Evolutionary conservation across 108 stramenopile species (phyloP).

Genomic region (Skeletonema menzelii): DNA sequence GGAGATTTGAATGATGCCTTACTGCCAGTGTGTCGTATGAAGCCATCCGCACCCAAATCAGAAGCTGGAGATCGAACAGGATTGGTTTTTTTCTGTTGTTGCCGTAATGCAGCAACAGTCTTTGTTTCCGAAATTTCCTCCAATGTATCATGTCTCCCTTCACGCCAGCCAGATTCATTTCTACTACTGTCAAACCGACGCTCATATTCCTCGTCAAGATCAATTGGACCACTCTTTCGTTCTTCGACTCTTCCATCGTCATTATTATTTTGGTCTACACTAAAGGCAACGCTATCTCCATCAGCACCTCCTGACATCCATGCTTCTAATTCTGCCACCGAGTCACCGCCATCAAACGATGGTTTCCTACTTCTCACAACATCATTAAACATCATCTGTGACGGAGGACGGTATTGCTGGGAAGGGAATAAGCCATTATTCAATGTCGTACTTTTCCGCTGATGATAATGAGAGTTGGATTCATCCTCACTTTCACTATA

Average conservation of each 20-base stretch:
- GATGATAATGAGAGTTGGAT: neutral
- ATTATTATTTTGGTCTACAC: neutral
- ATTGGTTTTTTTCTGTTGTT: neutral
- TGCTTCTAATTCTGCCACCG: conserved; percentile 25
- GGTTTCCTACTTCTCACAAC: neutral
- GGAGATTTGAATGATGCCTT: neutral
- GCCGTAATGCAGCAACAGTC: conserved; percentile 18
- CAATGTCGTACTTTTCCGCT: conserved; percentile 8
- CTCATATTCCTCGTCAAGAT: conserved; percentile 12
- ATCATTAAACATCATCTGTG: conserved; percentile 2
- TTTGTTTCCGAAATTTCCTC: conserved; percentile 17
- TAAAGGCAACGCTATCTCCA: conserved; percentile 7
- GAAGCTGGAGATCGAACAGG: neutral
- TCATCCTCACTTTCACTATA: conserved; percentile 59
- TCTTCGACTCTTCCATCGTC: neutral
- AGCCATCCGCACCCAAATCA: neutral
- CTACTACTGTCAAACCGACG: conserved; percentile 1
- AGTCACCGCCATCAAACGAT: conserved; percentile 13
- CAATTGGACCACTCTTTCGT: neutral
- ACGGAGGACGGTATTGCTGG: neutral
- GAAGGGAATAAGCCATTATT: neutral
- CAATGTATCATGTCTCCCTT: conserved; percentile 11
- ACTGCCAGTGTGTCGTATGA: neutral
- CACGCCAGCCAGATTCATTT: conserved; percentile 16
- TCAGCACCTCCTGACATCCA: conserved; percentile 31